phyloP scores from a whole-genome alignment of 1,284 basidiomycete genomes.

The Ganoderma multipileum region DNA sequence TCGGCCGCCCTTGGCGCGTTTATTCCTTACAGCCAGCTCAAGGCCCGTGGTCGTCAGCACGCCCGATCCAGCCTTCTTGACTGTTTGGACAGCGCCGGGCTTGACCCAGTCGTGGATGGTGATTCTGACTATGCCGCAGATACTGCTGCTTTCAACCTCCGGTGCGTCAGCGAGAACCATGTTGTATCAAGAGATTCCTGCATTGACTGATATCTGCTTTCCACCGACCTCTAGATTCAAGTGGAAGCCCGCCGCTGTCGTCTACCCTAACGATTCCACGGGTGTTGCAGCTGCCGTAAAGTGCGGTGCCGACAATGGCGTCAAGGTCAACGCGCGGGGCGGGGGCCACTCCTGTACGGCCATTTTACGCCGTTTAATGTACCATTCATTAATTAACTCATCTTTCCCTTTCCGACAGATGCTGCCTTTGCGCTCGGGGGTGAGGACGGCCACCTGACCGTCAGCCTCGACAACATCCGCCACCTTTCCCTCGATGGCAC shows the following conservation, averaged over 20 bases:
- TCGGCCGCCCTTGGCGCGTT: constrained; percentile 3
- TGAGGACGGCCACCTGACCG: constrained; percentile 19
- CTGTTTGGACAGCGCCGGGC: constrained; percentile 8
- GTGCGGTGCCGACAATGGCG: constrained; percentile 9
- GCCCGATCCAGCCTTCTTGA: constrained; percentile 2
- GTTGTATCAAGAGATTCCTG: background rate
- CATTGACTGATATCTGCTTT: background rate
- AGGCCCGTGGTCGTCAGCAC: constrained; percentile 1
- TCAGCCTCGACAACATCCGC: constrained; percentile 18
- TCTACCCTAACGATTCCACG: constrained; percentile 10
- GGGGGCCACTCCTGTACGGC: constrained; percentile 19
- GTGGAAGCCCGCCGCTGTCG: constrained; percentile 14
- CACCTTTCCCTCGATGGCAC: constrained; percentile 11
- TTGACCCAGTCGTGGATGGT: constrained; percentile 15
- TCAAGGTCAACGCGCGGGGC: constrained; percentile 22
- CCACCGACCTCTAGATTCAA: background rate
- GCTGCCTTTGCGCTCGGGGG: constrained; percentile 18
- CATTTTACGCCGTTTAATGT: background rate
- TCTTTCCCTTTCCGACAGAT: background rate
- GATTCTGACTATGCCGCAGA: constrained; percentile 12
- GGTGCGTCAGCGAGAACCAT: background rate
- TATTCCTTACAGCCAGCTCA: constrained; percentile 8
- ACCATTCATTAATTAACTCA: background rate
- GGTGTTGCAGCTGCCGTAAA: constrained; percentile 11
- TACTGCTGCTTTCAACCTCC: constrained; percentile 16